Conservation (phyloP, 1,284 basidiomycete genomes). For the Dichomitus squalens region DNA sequence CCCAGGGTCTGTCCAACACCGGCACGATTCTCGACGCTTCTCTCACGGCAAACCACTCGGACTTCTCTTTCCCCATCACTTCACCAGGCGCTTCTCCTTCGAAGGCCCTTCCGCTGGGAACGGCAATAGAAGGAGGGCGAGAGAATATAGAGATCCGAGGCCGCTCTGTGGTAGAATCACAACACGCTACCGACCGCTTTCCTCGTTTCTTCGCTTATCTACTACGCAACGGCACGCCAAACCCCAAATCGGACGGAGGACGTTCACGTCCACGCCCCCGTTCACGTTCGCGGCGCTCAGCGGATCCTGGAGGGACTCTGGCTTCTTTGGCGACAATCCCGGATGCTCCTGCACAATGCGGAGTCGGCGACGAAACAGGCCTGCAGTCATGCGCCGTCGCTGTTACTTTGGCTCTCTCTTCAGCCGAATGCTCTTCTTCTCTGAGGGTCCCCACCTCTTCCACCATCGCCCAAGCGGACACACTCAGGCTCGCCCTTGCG, state of each 20-base stretch:
- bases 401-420: slow-evolving; percentile 18
- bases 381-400: slow-evolving; percentile 26
- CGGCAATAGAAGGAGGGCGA: neutral
- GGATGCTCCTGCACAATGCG: slow-evolving; percentile 24
- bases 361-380: slow-evolving; percentile 25
- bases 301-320: slow-evolving; percentile 21
- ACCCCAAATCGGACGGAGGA: slow-evolving; percentile 19
- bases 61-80: slow-evolving; percentile 20
- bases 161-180: slow-evolving; percentile 15
- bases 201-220: slow-evolving; percentile 24
- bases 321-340: slow-evolving; percentile 25
- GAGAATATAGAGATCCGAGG: slow-evolving; percentile 14
- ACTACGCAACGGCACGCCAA: slow-evolving; percentile 23
- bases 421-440: slow-evolving; percentile 18
- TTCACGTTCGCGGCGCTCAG: slow-evolving; percentile 22
- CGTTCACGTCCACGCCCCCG: neutral
- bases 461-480: slow-evolving; percentile 9
- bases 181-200: slow-evolving; percentile 26
- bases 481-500: slow-evolving; percentile 10
- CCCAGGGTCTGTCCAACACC: slow-evolving; percentile 6
- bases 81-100: slow-evolving; percentile 15
- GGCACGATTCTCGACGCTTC: slow-evolving; percentile 4
- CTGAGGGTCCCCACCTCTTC: slow-evolving; percentile 20
- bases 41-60: slow-evolving; percentile 20
- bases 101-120: slow-evolving; percentile 12